Evolutionary conservation across 495 filamentous ascomycete species (phyloP), one percentile per base, ranked within the genome.

Genomic region (Gamarada debralockiae): DNA sequence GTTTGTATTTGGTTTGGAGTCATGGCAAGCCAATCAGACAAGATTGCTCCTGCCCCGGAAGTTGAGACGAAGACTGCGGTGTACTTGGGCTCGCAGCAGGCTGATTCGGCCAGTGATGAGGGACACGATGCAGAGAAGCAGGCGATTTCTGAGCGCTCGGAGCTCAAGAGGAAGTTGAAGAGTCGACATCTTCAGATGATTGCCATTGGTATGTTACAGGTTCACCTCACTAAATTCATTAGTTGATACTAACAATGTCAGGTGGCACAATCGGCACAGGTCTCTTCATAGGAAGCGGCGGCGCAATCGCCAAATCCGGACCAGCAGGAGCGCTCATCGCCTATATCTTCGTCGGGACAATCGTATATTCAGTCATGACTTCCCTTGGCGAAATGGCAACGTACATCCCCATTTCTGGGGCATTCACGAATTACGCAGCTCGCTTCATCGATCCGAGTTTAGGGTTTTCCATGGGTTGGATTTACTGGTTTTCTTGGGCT

Each of bases 381-480:
- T 67, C 65, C 43, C 63, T 79, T 15, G 84, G 84, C 23, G 86
- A 90, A 68, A 86, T 90, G 83, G 79, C 84, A 6, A 83, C 86
- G 27, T 89, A 79, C 55, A 74, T 90, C 17, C 88, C 88, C 1
- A 76, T 90, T 27, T 78, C 86, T 3, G 88, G 89, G 51, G 81
- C 84, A 5, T 87, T 91, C 60, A 86, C 87, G 13, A 69, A 83
- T 15, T 92, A 87, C 59, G 84, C 84, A 29, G 74, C 83, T 29
- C 78, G 87, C 25, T 85, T 88, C 50, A 76, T 89, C 46, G 85
- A 90, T 56, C 76, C 78, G n/a, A 83, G 83, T 53, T 65, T 92
- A 56, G 87, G 87, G 22, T 91, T 92, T 60, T 78, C 86, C n/a
- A 83, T 91, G 67, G 87, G 86, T 15, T 92, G 87, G 86, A 83